A percentile compares a stretch with the other conserved stretches of the same genome.
These are phyloP conservation scores for Bifiguratus adelaidae DNA, from an alignment of 192 early-diverging fungal species.

Conservation along the genomic window DNA sequence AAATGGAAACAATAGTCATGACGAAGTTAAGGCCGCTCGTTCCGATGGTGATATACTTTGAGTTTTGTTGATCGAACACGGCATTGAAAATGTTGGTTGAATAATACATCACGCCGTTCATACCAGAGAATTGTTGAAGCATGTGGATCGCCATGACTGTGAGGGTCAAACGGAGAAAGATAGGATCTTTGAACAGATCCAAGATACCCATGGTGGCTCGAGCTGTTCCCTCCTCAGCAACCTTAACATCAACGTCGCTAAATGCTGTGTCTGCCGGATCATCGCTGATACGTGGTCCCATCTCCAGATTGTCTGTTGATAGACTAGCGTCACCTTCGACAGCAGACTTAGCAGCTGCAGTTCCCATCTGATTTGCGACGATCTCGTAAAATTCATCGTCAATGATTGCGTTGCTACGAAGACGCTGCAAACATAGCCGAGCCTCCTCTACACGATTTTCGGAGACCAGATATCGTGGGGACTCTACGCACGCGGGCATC, in stretches of 20 bases:
- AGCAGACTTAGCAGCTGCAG: slow-evolving; percentile 1
- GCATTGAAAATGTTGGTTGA: slow-evolving; percentile 74
- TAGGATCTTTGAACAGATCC: slow-evolving; percentile 40
- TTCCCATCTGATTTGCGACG: slow-evolving; percentile 31
- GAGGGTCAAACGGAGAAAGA: slow-evolving; percentile 49
- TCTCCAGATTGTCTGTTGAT: too few relatives aligned
- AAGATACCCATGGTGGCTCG: slow-evolving; percentile 30
- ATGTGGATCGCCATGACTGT: slow-evolving; percentile 57
- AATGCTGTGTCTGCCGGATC: background rate
- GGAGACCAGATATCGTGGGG: slow-evolving; percentile 60
- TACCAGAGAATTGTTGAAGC: slow-evolving; percentile 75
- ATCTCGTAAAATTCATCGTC: slow-evolving; percentile 55
- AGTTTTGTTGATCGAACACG: slow-evolving; percentile 32
- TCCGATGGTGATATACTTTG: slow-evolving; percentile 54
- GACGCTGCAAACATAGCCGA: slow-evolving; percentile 28
- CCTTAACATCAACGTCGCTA: background rate
- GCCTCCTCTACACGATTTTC: slow-evolving; percentile 54
- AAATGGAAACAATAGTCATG: slow-evolving; percentile 45
- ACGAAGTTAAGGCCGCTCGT: slow-evolving; percentile 45
- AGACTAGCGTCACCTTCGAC: too few relatives aligned
- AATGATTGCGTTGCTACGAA: slow-evolving; percentile 44
- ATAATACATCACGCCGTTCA: slow-evolving; percentile 82
- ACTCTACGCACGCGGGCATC: slow-evolving; percentile 66
- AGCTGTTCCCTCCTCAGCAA: slow-evolving; percentile 4
- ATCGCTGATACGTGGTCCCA: background rate